Percentiles rank a stretch among this genome's conserved stretches.
phyloP scores from a whole-genome alignment of 139 green algal genomes.

The Tetradesmus lagerheimii region DNA sequence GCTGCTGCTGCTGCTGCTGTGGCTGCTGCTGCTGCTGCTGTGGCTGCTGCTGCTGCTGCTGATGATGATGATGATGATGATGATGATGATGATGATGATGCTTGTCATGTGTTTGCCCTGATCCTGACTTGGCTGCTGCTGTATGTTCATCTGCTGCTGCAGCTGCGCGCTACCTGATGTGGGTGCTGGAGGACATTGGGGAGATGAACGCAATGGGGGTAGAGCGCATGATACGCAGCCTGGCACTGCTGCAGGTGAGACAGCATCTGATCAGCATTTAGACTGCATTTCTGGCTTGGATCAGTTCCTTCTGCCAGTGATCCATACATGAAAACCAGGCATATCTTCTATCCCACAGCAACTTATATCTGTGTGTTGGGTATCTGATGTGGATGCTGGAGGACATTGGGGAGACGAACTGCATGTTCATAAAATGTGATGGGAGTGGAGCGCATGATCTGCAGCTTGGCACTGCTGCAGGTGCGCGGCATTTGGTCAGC shows the following conservation, averaged over 20 bases:
- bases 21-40: slow-evolving; percentile 10
- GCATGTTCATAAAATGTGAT: too few relatives aligned
- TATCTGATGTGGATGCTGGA: too few relatives aligned
- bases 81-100: neutral
- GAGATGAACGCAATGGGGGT: slow-evolving; percentile 72
- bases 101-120: too few relatives aligned
- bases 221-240: slow-evolving; percentile 68
- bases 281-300: too few relatives aligned
- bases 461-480: slow-evolving; percentile 46
- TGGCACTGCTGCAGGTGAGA: slow-evolving; percentile 47
- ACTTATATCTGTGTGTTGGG: too few relatives aligned
- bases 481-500: neutral
- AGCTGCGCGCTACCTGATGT: slow-evolving; percentile 65
- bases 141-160: neutral
- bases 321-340: too few relatives aligned
- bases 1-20: slow-evolving; percentile 16
- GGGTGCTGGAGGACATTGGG: slow-evolving; percentile 68
- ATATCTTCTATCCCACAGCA: too few relatives aligned
- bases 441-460: slow-evolving; percentile 73
- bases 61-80: neutral
- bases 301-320: too few relatives aligned
- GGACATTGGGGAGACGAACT: too few relatives aligned
- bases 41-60: neutral
- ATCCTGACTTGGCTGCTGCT: neutral
- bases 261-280: too few relatives aligned